Base-by-base conservation (phyloP, 495 filamentous ascomycete genomes). In the Polyplosphaeria fusca region DNA sequence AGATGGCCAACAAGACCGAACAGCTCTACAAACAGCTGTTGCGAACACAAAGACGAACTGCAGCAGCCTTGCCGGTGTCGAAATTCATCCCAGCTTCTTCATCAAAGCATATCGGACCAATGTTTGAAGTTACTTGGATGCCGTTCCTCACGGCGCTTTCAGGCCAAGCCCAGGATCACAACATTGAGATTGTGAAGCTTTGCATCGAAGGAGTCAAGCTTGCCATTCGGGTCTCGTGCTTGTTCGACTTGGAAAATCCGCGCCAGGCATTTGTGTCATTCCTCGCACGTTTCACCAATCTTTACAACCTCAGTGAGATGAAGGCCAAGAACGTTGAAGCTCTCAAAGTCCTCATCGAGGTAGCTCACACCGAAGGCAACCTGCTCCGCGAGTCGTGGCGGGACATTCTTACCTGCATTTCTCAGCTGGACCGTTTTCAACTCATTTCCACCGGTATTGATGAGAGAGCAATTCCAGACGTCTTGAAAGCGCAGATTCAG, bases 91-190 rank as follows among this genome's bases (percentile, higher is more conserved):
- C 88, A 12, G 93, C 94, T 1, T 89, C 89, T 0, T 96, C 91
- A 0, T 91, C 88, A 68, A 91, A 87, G 58, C 93, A 99, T 71
- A 86, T 95, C 46, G 93, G 93, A 0, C 91, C 93, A 2, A 99
- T 99, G 92, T 99, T 99, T 62, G 91, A 97, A 61, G 91, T 95
- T 14, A 94, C 89, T 0, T 99, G 93, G 93, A 99, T 96, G 92
- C 93, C 92, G 18, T 95, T 96, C 72, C 85, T 97, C 66, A 96
- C 90, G 9, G 89, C 89, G 0, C 78, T 97, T 23, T 95, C 93
- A 2, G 90, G 88, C 24, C 84, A 90, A 54, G 90, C 90, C 71
- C 92, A 96, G 64, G 89, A 92, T 67, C 86, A 94, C 48, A 93
- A 95, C 67, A 76, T 95, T 18, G 89, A 95, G 63, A 87, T 89